Conservation (phyloP, 169 alveolate genomes). For the Prorocentrum cordatum region DNA sequence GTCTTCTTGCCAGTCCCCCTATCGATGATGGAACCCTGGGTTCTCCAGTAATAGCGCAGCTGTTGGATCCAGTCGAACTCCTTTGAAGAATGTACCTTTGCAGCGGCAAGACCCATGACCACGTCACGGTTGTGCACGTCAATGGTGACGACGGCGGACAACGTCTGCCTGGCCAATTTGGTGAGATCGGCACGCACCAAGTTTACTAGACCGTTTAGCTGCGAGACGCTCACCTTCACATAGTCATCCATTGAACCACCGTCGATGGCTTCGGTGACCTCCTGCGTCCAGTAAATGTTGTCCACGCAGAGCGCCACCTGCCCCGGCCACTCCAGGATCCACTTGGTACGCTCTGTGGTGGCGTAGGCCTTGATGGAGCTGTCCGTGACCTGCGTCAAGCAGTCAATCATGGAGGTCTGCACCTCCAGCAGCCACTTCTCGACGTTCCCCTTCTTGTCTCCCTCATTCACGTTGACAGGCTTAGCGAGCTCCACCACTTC, state of each 20-base stretch:
- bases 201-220: conserved; percentile 83
- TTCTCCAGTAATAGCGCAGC: conserved; percentile 77
- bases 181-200: conserved; percentile 84
- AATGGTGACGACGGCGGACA: conserved; percentile 77
- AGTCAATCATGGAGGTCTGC: conserved; percentile 80
- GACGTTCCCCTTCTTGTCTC: conserved; percentile 77
- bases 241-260: conserved; percentile 24
- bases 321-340: conserved; percentile 74
- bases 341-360: conserved; percentile 64
- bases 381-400: conserved; percentile 74
- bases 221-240: conserved; percentile 23
- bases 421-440: conserved; percentile 88
- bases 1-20: conserved; percentile 38
- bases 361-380: conserved; percentile 77
- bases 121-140: conserved; percentile 83
- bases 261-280: conserved; percentile 68
- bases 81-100: background rate
- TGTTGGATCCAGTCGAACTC: conserved; percentile 87
- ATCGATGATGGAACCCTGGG: conserved; percentile 31
- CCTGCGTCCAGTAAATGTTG: conserved; percentile 71
- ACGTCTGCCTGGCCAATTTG: conserved; percentile 73
- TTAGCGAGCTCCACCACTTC: conserved; percentile 81
- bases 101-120: conserved; percentile 17
- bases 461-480: conserved; percentile 68
- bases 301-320: conserved; percentile 72